These are phyloP conservation scores for Chaetoscypha palmicola DNA, from an alignment of 2,329 filamentous ascomycete species.

Conservation along the genomic window DNA sequence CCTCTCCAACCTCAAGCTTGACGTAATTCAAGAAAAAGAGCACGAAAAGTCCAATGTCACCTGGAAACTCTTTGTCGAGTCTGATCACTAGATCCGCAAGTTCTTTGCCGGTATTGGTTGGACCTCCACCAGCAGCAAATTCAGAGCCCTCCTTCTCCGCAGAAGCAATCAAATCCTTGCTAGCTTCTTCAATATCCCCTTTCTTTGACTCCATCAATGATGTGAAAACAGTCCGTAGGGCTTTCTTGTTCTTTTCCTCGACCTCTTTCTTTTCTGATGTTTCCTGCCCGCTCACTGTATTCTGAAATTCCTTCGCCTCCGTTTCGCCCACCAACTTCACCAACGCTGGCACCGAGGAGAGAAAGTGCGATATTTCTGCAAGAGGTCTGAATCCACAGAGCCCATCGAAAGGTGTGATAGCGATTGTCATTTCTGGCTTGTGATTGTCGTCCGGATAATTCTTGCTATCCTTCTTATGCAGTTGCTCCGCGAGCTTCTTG, in stretches of 20 bases:
- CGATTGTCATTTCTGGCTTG: conserved; percentile 99
- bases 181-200: conserved; percentile 56
- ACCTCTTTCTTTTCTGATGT: conserved; percentile 33
- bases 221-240: conserved; percentile 67
- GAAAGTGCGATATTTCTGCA: conserved; percentile 78
- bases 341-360: conserved; percentile 51
- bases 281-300: conserved; percentile 47
- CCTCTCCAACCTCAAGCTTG: conserved; percentile 78
- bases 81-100: conserved; percentile 71
- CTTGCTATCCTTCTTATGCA: conserved; percentile 79
- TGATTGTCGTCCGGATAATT: conserved; percentile 99
- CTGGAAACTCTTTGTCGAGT: conserved; percentile 76
- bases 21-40: conserved; percentile 98
- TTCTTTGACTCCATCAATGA: conserved; percentile 72
- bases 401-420: conserved; percentile 91
- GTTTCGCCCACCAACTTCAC: conserved; percentile 60
- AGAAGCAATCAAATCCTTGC: conserved; percentile 61
- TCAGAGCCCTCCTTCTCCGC: conserved; percentile 59
- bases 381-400: conserved; percentile 92
- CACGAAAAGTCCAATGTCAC: conserved; percentile 88
- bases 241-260: conserved; percentile 64
- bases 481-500: conserved; percentile 83
- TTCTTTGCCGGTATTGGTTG: conserved; percentile 60
- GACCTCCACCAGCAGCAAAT: conserved; percentile 69
- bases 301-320: conserved; percentile 49